phyloP scores from a whole-genome alignment of 2,329 filamentous ascomycete genomes.

The Hymenoscyphus fraxineus region DNA sequence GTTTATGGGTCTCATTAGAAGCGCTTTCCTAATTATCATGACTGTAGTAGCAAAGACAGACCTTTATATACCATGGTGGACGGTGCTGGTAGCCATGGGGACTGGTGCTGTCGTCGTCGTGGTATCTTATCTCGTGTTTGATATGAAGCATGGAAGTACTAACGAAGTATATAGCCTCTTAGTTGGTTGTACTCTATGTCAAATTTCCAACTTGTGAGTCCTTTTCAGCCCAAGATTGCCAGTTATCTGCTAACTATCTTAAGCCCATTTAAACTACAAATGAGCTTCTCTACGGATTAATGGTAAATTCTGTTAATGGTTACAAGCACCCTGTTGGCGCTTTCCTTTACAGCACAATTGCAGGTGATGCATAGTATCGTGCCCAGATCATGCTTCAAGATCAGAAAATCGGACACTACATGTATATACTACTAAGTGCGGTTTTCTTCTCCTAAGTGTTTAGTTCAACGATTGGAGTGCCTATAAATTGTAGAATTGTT shows the following conservation, averaged over 20 bases:
- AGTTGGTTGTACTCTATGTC: conserved; percentile 58
- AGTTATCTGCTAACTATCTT: conserved; percentile 17
- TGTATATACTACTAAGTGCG: conserved; percentile 55
- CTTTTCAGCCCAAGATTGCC: background rate
- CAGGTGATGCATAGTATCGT: conserved; percentile 59
- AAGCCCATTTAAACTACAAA: conserved; percentile 56
- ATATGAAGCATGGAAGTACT: background rate
- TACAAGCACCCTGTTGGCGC: conserved; percentile 57
- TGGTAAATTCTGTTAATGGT: conserved; percentile 49
- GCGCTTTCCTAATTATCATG: conserved; percentile 48
- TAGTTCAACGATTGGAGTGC: conserved; percentile 54
- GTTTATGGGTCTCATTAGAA: conserved; percentile 49
- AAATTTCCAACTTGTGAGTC: conserved; percentile 43
- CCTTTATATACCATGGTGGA: conserved; percentile 58
- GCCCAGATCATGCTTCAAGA: conserved; percentile 58
- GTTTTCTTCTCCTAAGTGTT: conserved; percentile 61
- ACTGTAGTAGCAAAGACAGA: conserved; percentile 48
- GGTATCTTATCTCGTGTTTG: conserved; percentile 7
- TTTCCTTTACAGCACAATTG: conserved; percentile 54
- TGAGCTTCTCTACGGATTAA: conserved; percentile 56
- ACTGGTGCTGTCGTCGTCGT: conserved; percentile 54
- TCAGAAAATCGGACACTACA: conserved; percentile 62
- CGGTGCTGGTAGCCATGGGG: conserved; percentile 53
- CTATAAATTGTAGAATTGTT: conserved; percentile 59
- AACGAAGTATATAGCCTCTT: conserved; percentile 39